Base-by-base conservation (phyloP, 2,329 filamentous ascomycete genomes). In the Fusarium nanum region DNA sequence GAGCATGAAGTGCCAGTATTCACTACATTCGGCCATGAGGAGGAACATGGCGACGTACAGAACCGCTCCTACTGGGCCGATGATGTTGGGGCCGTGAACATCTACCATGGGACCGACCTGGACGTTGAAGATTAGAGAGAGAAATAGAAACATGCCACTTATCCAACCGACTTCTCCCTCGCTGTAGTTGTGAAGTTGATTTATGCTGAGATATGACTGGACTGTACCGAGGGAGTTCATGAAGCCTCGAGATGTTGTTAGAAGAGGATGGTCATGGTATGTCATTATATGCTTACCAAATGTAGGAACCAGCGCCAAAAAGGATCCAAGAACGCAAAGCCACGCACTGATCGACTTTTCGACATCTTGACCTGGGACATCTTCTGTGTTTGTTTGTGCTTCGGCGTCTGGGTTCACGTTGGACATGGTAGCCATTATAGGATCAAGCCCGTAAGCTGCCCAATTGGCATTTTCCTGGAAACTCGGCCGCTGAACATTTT, bases 91-190 rank as follows among this genome's bases (percentile, higher is more conserved):
- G 0, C 84, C 85, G 41, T 85, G 83, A 1, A 78, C 78, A 59
- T 86, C 84, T 60, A 85, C 83, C 6, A 86, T 60, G 2, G 84
- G 84, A 0, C 84, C 84, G 10, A 84, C 79, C 69, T 84, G 83
- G 7, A 86, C 81, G 7, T 82, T 83, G 4, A 84, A 76, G 16
- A 83, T 78, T 0, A 85, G 73, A 0, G 80, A 78, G 2, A 86
- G 68, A 47, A 84, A 85, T 7, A 82, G 79, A 34, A 84, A 81
- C 6, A 85, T 66, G 2, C 83, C 82, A 1, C 81, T 80, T 55
- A 86, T 85, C 84, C 84, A 86, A 22, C 83, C 84, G 1, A 86
- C 78, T 42, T 86, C 80, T 6, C 81, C 75, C 6, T 81, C 75
- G 6, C 78, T 79, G 64, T 83, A 84, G 10, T 71, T 63, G 0